These are phyloP conservation scores for Fraxinus sp. DNA, from an alignment of 305 asterid species.

Conservation along the genomic window DNA sequence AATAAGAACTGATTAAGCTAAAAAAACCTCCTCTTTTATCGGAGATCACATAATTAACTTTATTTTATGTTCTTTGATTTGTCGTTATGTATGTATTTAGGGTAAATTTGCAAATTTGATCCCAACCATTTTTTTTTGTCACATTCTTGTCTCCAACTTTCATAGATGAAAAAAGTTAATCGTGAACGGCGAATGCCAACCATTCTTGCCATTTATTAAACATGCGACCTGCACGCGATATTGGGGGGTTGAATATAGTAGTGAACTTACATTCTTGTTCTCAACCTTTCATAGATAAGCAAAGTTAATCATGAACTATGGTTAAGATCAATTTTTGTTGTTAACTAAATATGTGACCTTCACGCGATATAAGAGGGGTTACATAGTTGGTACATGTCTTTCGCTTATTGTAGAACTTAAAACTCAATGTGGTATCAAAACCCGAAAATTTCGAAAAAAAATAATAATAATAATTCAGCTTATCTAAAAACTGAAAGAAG, in stretches of 20 bases:
- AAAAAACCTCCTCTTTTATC: conserved; percentile 15
- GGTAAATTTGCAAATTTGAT: not conserved
- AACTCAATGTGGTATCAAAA: not conserved
- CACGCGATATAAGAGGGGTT: not conserved
- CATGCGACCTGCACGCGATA: not conserved
- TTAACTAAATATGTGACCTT: not conserved
- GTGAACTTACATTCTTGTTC: not conserved
- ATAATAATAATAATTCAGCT: too few relatives aligned
- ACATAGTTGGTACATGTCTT: not conserved
- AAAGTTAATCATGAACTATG: not conserved
- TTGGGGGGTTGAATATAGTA: not conserved
- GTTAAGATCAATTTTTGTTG: too few relatives aligned
- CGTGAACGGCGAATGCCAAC: not conserved
- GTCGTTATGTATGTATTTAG: not conserved
- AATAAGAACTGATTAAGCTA: conserved; percentile 13
- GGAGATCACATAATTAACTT: conserved; percentile 14
- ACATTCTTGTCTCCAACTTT: not conserved
- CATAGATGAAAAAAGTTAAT: not conserved
- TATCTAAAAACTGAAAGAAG: not conserved
- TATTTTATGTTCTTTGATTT: not conserved
- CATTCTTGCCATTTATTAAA: not conserved
- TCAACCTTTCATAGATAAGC: not conserved
- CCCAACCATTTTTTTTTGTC: not conserved
- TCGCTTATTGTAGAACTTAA: not conserved
- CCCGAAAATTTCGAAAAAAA: not conserved